phyloP scores from a whole-genome alignment of 768 basidiomycete species.

The Lactarius deliciosus region DNA sequence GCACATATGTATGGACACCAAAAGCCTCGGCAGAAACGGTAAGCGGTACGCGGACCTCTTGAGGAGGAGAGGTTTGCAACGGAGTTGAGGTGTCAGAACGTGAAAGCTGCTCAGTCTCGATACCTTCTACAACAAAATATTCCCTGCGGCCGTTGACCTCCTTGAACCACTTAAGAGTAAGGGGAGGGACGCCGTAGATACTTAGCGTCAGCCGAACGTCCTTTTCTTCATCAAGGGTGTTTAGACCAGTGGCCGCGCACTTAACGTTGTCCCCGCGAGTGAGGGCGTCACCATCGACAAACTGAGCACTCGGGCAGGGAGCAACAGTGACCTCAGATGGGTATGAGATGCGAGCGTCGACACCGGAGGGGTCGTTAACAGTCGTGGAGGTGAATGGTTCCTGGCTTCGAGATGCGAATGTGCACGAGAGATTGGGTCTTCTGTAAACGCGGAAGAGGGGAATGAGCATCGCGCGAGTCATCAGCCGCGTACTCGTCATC shows the following conservation, averaged over 20 bases:
- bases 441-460: conserved; percentile 53
- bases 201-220: conserved; percentile 58
- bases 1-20: conserved; percentile 68
- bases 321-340: conserved; percentile 67
- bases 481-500: conserved; percentile 44
- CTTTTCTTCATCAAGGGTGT: conserved; percentile 54
- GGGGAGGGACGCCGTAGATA: conserved; percentile 71
- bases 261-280: conserved; percentile 47
- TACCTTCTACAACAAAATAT: conserved; percentile 78
- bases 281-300: conserved; percentile 47
- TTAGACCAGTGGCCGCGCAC: conserved; percentile 47
- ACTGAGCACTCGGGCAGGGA: conserved; percentile 79
- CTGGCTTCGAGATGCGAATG: conserved; percentile 71
- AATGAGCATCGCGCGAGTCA: conserved; percentile 29
- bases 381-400: conserved; percentile 71
- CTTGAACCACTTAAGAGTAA: conserved; percentile 75
- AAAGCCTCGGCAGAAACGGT: conserved; percentile 59
- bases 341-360: conserved; percentile 69
- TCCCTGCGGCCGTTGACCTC: conserved; percentile 66
- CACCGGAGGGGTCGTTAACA: conserved; percentile 65
- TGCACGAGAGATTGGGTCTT: conserved; percentile 73
- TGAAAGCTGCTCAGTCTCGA: conserved; percentile 56
- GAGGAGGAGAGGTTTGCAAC: conserved; percentile 40
- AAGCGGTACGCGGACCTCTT: conserved; percentile 67
- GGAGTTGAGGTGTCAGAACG: conserved; percentile 32